Conservation (phyloP, 2,329 filamentous ascomycete genomes). For the Epichloe sibirici region DNA sequence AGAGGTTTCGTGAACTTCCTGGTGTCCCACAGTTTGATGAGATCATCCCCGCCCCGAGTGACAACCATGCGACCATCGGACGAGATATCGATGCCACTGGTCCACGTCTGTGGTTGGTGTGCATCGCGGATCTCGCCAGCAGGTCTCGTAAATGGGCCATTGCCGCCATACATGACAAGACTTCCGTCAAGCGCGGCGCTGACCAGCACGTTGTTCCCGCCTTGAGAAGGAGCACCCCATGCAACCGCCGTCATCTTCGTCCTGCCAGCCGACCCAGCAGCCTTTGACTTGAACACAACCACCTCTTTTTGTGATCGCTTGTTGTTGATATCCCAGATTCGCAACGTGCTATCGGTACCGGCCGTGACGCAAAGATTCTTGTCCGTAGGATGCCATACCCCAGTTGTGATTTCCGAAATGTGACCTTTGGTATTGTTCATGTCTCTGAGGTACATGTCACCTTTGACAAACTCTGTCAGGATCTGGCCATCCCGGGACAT, state of each 20-base stretch:
- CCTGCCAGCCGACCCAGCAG: conserved; percentile 76
- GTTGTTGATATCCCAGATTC: conserved; percentile 95
- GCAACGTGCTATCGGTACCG: conserved; percentile 85
- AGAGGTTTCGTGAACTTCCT: conserved; percentile 89
- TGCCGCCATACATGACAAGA: conserved; percentile 81
- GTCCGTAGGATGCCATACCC: conserved; percentile 82
- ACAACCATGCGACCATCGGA: conserved; percentile 82
- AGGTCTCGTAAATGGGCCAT: conserved; percentile 75
- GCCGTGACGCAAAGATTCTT: conserved; percentile 79
- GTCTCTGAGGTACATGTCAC: conserved; percentile 95
- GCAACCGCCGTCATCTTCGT: conserved; percentile 88
- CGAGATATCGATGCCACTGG: conserved; percentile 82
- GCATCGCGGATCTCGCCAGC: conserved; percentile 74
- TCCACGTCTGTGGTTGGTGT: conserved; percentile 77
- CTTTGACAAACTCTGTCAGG: conserved; percentile 82
- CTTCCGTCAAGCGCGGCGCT: conserved; percentile 80
- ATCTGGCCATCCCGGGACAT: conserved; percentile 80
- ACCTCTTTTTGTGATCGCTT: conserved; percentile 84
- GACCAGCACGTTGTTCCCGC: conserved; percentile 67
- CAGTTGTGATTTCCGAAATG: conserved; percentile 79
- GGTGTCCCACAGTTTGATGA: conserved; percentile 94
- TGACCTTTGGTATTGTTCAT: conserved; percentile 98
- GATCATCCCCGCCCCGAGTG: conserved; percentile 79
- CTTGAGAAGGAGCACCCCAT: conserved; percentile 68
- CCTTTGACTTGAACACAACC: conserved; percentile 88